Percentiles rank a stretch among this genome's conserved stretches.
These are phyloP conservation scores for Simplicillium sp. DNA, from an alignment of 2,329 filamentous ascomycete species.

Conservation along the genomic window DNA sequence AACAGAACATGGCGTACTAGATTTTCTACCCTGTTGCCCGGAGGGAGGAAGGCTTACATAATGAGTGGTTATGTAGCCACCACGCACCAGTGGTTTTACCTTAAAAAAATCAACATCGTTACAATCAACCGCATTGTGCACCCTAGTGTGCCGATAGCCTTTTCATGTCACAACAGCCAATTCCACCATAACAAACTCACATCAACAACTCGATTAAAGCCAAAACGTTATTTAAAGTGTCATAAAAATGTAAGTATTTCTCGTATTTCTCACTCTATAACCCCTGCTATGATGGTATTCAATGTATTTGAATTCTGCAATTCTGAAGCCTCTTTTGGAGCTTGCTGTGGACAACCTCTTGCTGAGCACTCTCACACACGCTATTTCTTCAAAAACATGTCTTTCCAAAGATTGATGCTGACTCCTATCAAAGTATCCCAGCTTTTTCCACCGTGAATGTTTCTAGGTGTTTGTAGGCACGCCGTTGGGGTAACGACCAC, in stretches of 20 bases:
- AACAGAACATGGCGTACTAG: too few species aligned
- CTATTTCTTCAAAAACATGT: background rate
- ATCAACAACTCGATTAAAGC: too few species aligned
- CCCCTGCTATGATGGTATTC: slow-evolving; percentile 22
- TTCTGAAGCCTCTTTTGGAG: slow-evolving; percentile 26
- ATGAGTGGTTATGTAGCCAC: too few species aligned
- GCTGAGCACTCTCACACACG: slow-evolving; percentile 2
- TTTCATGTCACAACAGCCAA: too few species aligned
- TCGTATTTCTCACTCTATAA: slow-evolving; percentile 9
- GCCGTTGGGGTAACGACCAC: slow-evolving; percentile 35
- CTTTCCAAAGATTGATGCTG: background rate
- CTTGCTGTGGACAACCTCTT: slow-evolving; percentile 9
- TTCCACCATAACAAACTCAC: too few species aligned
- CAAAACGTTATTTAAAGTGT: too few species aligned
- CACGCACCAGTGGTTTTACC: too few species aligned
- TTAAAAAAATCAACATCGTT: too few species aligned
- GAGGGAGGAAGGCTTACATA: too few species aligned
- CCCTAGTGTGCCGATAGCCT: too few species aligned
- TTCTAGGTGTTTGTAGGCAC: slow-evolving; percentile 26
- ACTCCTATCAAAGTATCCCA: background rate
- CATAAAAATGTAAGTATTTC: slow-evolving; percentile 2
- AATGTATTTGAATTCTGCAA: slow-evolving; percentile 39
- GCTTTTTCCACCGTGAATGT: background rate
- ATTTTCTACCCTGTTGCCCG: too few species aligned
- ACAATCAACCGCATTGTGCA: too few species aligned